Evolutionary conservation across 345 rosid genomes (phyloP).

Genomic region (Anacardium occidentale): DNA sequence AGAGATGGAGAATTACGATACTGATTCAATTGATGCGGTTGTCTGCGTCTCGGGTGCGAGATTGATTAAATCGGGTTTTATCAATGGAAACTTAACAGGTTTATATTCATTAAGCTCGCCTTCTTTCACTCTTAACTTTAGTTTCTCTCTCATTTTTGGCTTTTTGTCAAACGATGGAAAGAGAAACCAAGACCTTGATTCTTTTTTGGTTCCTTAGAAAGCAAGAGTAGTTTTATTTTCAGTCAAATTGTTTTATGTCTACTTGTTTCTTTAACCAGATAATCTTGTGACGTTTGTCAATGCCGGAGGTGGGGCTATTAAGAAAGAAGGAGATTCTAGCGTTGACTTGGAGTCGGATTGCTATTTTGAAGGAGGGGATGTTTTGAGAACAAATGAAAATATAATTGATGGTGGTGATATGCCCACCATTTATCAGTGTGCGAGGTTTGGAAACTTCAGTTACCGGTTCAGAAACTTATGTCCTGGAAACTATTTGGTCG

Average conservation of each 20-base stretch:
- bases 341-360: conserved; percentile 27
- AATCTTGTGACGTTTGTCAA: conserved; percentile 36
- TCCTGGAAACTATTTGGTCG: conserved; percentile 40
- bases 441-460: conserved; percentile 38
- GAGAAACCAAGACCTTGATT: background rate
- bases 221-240: background rate
- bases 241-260: background rate
- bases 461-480: conserved; percentile 32
- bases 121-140: background rate
- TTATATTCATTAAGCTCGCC: background rate
- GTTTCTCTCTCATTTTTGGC: background rate
- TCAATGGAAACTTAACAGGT: conserved; percentile 27
- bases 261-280: conserved; percentile 27
- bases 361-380: conserved; percentile 42
- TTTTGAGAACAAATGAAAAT: conserved; percentile 36
- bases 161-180: background rate
- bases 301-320: conserved; percentile 35
- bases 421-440: conserved; percentile 43
- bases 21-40: conserved; percentile 26
- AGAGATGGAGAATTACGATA: conserved; percentile 6
- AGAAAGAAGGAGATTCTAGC: conserved; percentile 18
- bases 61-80: conserved; percentile 37
- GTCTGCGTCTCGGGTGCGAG: conserved; percentile 37
- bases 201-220: background rate
- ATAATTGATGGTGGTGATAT: conserved; percentile 42